phyloP scores from a whole-genome alignment of 192 early-diverging fungal species.

The Podila epicladia region DNA sequence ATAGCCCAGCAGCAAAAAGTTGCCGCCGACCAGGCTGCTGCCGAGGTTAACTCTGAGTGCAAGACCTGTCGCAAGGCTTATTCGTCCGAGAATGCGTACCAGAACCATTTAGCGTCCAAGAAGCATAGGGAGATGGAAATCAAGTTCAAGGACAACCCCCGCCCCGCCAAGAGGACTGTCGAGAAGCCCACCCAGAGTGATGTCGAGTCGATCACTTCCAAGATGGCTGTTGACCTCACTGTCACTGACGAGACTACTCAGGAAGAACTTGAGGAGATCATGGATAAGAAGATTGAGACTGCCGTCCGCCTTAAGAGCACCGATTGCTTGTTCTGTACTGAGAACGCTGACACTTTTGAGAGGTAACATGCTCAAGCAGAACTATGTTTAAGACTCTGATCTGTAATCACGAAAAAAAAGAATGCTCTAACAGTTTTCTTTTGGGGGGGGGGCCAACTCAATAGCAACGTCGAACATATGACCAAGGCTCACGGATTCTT shows the following conservation, averaged over 20 bases:
- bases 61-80: conserved; percentile 73
- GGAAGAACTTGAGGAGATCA: conserved; percentile 70
- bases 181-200: conserved; percentile 41
- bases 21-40: conserved; percentile 35
- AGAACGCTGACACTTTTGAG: conserved; percentile 70
- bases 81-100: conserved; percentile 83
- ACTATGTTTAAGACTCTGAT: too few species aligned
- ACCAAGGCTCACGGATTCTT: conserved; percentile 90
- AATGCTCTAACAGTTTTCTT: background rate
- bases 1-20: conserved; percentile 43
- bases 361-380: conserved; percentile 9
- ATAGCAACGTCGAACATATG: conserved; percentile 92
- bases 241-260: conserved; percentile 63
- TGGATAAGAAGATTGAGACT: conserved; percentile 86
- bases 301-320: conserved; percentile 69
- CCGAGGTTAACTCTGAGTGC: conserved; percentile 55
- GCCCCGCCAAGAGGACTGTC: conserved; percentile 1
- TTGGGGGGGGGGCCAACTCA: too few species aligned
- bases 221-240: conserved; percentile 48
- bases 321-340: conserved; percentile 95
- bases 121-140: conserved; percentile 90
- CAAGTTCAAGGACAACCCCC: conserved; percentile 50
- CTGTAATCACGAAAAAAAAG: background rate
- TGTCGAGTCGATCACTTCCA: conserved; percentile 36
- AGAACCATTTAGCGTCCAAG: conserved; percentile 92